These are phyloP conservation scores for Naematelia encephala DNA, from an alignment of 768 basidiomycete species.

Conservation along the genomic window DNA sequence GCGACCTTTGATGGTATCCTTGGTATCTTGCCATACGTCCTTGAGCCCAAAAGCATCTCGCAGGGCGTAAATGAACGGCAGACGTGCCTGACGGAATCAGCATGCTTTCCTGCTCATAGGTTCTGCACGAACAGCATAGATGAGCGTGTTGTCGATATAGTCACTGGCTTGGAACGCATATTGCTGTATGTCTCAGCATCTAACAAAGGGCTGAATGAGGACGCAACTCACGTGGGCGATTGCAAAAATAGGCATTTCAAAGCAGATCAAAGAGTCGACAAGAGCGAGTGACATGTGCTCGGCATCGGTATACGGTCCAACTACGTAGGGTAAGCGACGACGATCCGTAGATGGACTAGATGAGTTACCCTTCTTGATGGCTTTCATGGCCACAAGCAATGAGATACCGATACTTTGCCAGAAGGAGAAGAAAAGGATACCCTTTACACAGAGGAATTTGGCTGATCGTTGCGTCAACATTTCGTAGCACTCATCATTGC, in stretches of 20 bases:
- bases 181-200: slow-evolving; percentile 34
- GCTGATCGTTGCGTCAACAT: slow-evolving; percentile 54
- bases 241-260: slow-evolving; percentile 98
- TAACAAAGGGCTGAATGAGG: background rate
- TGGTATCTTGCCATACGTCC: slow-evolving; percentile 82
- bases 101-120: background rate
- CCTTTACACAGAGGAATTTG: slow-evolving; percentile 98
- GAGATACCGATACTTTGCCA: slow-evolving; percentile 91
- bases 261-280: slow-evolving; percentile 84
- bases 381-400: slow-evolving; percentile 75
- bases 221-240: slow-evolving; percentile 67
- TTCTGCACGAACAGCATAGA: slow-evolving; percentile 61
- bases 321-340: slow-evolving; percentile 19
- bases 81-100: slow-evolving; percentile 55
- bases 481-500: background rate
- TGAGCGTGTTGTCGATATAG: slow-evolving; percentile 64
- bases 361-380: slow-evolving; percentile 60
- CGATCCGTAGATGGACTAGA: background rate
- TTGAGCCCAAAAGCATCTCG: slow-evolving; percentile 80
- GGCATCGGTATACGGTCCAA: slow-evolving; percentile 81
- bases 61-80: slow-evolving; percentile 81
- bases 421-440: slow-evolving; percentile 96
- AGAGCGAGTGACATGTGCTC: slow-evolving; percentile 88
- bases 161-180: slow-evolving; percentile 91
- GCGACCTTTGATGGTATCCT: slow-evolving; percentile 74